Evolutionary conservation across 2,329 filamentous ascomycete species (phyloP).

Genomic region (Fusarium odoratissimum): DNA sequence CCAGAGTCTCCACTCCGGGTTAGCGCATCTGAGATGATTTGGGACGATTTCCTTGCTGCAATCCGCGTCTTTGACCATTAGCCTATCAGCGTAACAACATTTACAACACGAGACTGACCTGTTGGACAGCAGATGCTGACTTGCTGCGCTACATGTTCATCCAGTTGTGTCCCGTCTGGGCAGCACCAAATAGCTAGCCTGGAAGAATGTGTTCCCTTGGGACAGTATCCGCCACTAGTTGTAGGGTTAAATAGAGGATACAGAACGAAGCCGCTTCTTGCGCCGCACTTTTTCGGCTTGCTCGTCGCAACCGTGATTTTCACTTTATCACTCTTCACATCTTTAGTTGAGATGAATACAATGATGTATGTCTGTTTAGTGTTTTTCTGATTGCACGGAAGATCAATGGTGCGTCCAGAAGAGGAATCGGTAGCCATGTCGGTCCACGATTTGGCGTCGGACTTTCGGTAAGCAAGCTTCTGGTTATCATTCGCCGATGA

Average conservation of each 20-base stretch:
- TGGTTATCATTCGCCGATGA: slow-evolving; percentile 8
- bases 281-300: not conserved
- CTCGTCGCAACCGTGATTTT: slow-evolving; percentile 1
- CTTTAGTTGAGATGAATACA: slow-evolving; percentile 17
- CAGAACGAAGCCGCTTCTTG: slow-evolving; percentile 23
- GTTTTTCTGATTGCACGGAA: slow-evolving; percentile 10
- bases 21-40: slow-evolving; percentile 13
- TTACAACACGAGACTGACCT: not conserved
- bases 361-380: not conserved
- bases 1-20: slow-evolving; percentile 22
- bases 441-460: slow-evolving; percentile 3
- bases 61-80: slow-evolving; percentile 10
- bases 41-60: slow-evolving; percentile 15
- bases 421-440: slow-evolving; percentile 2
- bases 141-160: not conserved
- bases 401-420: not conserved
- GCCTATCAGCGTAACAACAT: not conserved
- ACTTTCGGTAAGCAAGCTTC: slow-evolving; percentile 18
- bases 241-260: not conserved
- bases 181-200: slow-evolving; percentile 15
- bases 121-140: slow-evolving; percentile 29
- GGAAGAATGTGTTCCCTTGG: slow-evolving; percentile 10
- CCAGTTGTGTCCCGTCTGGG: slow-evolving; percentile 21
- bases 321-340: not conserved
- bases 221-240: slow-evolving; percentile 9